Conservation (phyloP, 805 yeast genomes). For the Ogataea siamensis region DNA sequence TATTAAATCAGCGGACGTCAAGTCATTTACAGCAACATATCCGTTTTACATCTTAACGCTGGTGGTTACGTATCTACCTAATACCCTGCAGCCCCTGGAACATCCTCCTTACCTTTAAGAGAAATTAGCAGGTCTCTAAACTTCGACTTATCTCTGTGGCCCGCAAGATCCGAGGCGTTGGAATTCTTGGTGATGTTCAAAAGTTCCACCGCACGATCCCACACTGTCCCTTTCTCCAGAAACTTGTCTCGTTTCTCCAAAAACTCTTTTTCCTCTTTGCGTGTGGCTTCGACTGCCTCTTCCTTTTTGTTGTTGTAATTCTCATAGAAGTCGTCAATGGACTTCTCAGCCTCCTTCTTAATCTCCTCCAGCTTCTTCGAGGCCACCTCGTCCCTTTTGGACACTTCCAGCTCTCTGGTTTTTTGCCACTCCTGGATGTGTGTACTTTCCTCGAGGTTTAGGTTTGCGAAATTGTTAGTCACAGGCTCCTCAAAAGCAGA, state of each 20-base stretch:
- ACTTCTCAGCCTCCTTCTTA: slow-evolving; percentile 71
- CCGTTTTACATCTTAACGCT: background rate
- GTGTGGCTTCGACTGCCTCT: slow-evolving; percentile 58
- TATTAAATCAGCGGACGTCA: background rate
- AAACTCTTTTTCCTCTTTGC: slow-evolving; percentile 68
- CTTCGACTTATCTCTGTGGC: slow-evolving; percentile 49
- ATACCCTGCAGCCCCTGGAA: slow-evolving; percentile 59
- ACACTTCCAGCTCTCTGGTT: slow-evolving; percentile 74
- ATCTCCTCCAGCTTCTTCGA: slow-evolving; percentile 61
- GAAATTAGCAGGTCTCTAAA: slow-evolving; percentile 50
- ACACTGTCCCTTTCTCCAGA: slow-evolving; percentile 47
- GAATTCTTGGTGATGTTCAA: slow-evolving; percentile 38
- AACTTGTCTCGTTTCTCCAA: slow-evolving; percentile 69
- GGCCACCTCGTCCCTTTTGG: slow-evolving; percentile 73
- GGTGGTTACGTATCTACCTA: slow-evolving; percentile 12
- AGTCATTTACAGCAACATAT: background rate
- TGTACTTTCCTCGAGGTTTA: slow-evolving; percentile 48
- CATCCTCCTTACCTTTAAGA: slow-evolving; percentile 52
- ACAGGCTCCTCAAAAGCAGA: slow-evolving; percentile 31
- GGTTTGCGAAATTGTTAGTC: slow-evolving; percentile 39
- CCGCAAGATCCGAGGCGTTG: slow-evolving; percentile 30
- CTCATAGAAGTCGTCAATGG: slow-evolving; percentile 89
- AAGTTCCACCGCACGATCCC: slow-evolving; percentile 56
- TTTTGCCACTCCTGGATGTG: slow-evolving; percentile 77
- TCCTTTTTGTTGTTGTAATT: slow-evolving; percentile 84